Percentiles rank a stretch among this genome's conserved stretches.
These are phyloP conservation scores for Stachybotrys chartarum DNA, from an alignment of 2,329 filamentous ascomycete genomes.

Conservation along the genomic window DNA sequence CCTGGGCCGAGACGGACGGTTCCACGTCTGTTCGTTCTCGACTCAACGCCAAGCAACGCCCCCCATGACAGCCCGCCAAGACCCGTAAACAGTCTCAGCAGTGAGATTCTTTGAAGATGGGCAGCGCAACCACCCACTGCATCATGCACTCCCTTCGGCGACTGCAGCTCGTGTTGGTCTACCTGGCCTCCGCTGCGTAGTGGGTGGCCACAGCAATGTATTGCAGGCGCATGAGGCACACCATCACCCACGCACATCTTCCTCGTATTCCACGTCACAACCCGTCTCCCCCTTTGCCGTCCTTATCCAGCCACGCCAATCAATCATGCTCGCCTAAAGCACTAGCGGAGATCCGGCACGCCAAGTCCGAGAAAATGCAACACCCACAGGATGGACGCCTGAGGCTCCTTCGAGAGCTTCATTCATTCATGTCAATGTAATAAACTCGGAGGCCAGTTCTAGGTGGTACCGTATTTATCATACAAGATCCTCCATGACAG, in stretches of 20 bases:
- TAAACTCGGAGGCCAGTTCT: background rate
- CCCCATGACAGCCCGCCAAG: background rate
- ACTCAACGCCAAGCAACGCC: background rate
- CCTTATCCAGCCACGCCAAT: background rate
- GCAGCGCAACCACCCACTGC: too few relatives aligned
- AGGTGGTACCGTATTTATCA: background rate
- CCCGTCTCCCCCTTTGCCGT: background rate
- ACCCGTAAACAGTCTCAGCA: background rate
- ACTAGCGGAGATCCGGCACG: background rate
- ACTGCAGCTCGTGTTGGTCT: too few relatives aligned
- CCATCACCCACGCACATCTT: background rate
- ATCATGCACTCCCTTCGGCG: too few relatives aligned
- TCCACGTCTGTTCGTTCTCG: background rate
- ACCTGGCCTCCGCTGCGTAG: too few relatives aligned
- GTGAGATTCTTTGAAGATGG: too few relatives aligned
- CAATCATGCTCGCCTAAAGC: background rate
- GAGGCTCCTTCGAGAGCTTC: background rate
- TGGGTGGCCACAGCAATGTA: too few relatives aligned
- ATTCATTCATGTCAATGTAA: background rate
- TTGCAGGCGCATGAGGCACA: background rate
- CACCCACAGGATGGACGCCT: background rate
- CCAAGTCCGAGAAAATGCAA: background rate
- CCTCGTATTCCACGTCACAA: background rate
- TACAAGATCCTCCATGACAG: background rate
- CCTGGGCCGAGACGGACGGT: background rate